Evolutionary conservation across 495 filamentous ascomycete species (phyloP).

Genomic region (Podospora comata): DNA sequence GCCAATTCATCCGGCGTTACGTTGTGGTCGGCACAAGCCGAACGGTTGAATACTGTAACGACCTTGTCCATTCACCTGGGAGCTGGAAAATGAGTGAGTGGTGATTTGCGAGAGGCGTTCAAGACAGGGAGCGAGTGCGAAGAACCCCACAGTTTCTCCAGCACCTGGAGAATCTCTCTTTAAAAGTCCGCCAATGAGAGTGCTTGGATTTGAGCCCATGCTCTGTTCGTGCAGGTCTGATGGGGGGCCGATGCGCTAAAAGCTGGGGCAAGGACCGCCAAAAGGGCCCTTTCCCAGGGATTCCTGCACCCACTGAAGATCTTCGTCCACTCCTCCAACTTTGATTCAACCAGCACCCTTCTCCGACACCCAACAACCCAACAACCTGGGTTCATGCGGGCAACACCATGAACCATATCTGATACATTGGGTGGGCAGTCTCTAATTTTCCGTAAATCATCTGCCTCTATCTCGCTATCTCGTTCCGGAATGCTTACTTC

Average conservation of each 20-base stretch:
- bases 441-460: constrained; percentile 9
- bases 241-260: background rate
- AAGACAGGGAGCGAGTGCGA: constrained; percentile 3
- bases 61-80: constrained; percentile 2
- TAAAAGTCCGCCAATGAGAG: constrained; percentile 27
- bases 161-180: constrained; percentile 25
- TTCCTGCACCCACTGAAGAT: background rate
- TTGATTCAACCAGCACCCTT: background rate
- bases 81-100: background rate
- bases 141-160: constrained; percentile 26
- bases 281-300: background rate
- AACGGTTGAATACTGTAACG: constrained; percentile 1
- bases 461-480: background rate
- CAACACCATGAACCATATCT: background rate
- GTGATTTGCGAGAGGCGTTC: background rate
- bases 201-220: background rate
- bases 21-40: constrained; percentile 1
- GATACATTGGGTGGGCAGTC: background rate
- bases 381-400: background rate
- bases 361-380: background rate
- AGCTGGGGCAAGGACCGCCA: background rate
- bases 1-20: constrained; percentile 5
- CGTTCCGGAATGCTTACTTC: constrained; percentile 4
- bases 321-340: background rate
- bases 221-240: constrained; percentile 15